These are phyloP conservation scores for Trapa bicornis DNA, from an alignment of 345 rosid genomes.

Conservation along the genomic window DNA sequence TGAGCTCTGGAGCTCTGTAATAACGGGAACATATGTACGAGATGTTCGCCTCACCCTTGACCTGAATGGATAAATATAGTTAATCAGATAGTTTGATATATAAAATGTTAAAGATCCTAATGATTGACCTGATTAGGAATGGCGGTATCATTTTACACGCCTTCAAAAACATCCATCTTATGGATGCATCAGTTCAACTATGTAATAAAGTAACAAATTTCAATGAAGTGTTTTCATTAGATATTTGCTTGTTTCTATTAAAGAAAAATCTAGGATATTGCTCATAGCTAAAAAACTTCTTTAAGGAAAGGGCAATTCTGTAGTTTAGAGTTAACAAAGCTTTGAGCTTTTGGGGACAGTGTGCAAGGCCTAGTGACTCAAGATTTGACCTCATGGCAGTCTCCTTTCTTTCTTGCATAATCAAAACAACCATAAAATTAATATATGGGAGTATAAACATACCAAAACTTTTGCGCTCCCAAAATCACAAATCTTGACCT, in stretches of 20 bases:
- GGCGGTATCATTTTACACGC: not conserved
- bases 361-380: not conserved
- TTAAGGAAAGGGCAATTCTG: no score
- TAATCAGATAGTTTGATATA: not conserved
- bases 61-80: constrained; percentile 24
- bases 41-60: constrained; percentile 67
- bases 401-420: not conserved
- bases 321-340: no score
- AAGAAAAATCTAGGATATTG: no score
- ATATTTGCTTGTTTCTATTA: not conserved
- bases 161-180: not conserved
- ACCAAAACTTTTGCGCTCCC: constrained; percentile 52
- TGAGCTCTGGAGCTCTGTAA: constrained; percentile 84
- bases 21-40: constrained; percentile 79
- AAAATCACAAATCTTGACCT: constrained; percentile 45
- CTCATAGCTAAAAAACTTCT: not conserved
- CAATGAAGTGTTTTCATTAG: not conserved
- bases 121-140: constrained; percentile 3
- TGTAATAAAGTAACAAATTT: not conserved
- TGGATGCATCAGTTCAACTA: not conserved
- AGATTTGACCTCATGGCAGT: not conserved
- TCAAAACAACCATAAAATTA: not conserved
- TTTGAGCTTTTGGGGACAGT: not conserved
- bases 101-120: not conserved
- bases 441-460: constrained; percentile 7